Conservation (phyloP, 2,329 filamentous ascomycete genomes). For the Cladophialophora carrionii region DNA sequence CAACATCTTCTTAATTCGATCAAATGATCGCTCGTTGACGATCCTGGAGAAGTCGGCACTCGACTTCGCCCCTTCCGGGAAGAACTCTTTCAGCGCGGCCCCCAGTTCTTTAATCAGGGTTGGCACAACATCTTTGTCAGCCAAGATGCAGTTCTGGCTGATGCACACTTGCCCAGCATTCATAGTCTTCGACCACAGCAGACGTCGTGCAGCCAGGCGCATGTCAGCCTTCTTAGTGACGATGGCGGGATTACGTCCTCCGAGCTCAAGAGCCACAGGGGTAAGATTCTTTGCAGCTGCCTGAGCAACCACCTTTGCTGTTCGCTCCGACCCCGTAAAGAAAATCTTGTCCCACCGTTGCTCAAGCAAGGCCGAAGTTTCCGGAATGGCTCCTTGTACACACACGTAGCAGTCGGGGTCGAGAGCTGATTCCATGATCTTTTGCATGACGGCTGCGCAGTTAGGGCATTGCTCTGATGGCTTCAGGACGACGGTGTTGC, state of each 20-base stretch:
- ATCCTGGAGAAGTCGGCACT: conserved; percentile 80
- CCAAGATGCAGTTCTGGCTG: conserved; percentile 87
- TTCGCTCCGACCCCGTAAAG: conserved; percentile 80
- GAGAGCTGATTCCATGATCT: conserved; percentile 73
- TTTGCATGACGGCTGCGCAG: conserved; percentile 76
- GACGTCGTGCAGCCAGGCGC: conserved; percentile 75
- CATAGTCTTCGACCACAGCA: conserved; percentile 85
- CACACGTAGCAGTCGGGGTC: conserved; percentile 76
- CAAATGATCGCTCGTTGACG: conserved; percentile 77
- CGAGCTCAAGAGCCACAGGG: conserved; percentile 85
- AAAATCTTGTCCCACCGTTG: conserved; percentile 98
- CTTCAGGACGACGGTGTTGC: conserved; percentile 88
- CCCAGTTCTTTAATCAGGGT: conserved; percentile 76
- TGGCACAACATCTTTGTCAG: conserved; percentile 73
- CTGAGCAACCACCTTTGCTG: conserved; percentile 84
- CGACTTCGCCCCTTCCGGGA: conserved; percentile 76
- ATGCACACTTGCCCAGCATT: conserved; percentile 92
- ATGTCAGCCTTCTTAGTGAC: conserved; percentile 82
- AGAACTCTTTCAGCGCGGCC: conserved; percentile 72
- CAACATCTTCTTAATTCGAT: conserved; percentile 87
- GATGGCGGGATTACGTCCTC: conserved; percentile 89
- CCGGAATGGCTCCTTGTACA: conserved; percentile 78
- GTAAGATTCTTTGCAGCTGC: conserved; percentile 89
- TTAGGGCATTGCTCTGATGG: conserved; percentile 81
- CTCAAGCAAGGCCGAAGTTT: conserved; percentile 79